Evolutionary conservation across 2,329 filamentous ascomycete genomes (phyloP).

Genomic region (Metarhizium anisopliae): DNA sequence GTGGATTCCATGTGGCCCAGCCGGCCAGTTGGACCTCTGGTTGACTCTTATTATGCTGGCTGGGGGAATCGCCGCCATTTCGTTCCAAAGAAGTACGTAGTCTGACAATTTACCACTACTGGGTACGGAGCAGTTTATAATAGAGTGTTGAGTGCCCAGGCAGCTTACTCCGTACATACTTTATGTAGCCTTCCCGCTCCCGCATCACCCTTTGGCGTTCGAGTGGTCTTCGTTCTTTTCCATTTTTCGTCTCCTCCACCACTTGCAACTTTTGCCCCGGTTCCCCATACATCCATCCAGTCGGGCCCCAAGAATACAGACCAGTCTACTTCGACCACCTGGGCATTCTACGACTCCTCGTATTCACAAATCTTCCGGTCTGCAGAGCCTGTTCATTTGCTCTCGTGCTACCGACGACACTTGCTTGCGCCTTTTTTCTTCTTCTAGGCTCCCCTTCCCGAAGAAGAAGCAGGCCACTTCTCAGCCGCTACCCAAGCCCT

Average conservation of each 20-base stretch:
- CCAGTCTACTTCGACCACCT: too few relatives aligned
- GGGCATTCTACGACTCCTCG: neutral
- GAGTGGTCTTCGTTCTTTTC: neutral
- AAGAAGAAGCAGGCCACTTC: neutral
- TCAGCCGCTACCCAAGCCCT: neutral
- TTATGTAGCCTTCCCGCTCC: conserved; percentile 9
- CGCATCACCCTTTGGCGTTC: neutral
- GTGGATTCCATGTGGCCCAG: too few relatives aligned
- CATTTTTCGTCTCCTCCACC: neutral
- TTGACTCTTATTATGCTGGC: conserved; percentile 2
- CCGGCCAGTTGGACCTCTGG: too few relatives aligned
- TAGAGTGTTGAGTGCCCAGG: too few relatives aligned
- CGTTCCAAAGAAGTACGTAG: too few relatives aligned
- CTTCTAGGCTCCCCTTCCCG: neutral
- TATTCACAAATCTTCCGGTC: neutral
- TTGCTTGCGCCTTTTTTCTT: neutral
- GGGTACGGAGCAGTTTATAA: too few relatives aligned
- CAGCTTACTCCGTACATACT: too few relatives aligned
- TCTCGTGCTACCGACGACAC: neutral
- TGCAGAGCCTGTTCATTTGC: neutral
- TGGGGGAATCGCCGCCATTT: too few relatives aligned
- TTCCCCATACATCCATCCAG: neutral
- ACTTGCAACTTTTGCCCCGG: neutral
- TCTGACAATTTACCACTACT: too few relatives aligned
- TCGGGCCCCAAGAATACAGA: neutral